phyloP scores from a whole-genome alignment of 2,329 filamentous ascomycete species.

The Magnaporthiopsis incrustans region DNA sequence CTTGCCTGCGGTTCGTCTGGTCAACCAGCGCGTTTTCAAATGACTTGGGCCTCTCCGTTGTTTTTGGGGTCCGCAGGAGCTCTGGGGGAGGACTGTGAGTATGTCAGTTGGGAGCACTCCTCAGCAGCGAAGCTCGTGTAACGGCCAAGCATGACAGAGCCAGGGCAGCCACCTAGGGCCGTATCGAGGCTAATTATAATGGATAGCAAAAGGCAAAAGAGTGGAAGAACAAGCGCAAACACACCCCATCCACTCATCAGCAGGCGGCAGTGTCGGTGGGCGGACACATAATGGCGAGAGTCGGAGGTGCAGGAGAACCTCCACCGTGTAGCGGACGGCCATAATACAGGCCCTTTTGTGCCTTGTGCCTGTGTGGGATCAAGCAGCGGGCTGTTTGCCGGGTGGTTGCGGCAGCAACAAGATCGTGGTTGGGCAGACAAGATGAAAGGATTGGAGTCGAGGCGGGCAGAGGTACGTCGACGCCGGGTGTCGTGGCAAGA shows the following conservation, averaged over 20 bases:
- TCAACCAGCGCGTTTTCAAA: conserved; percentile 38
- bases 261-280: conserved; percentile 69
- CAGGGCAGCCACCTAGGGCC: neutral
- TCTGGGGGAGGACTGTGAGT: conserved; percentile 34
- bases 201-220: neutral
- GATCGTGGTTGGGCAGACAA: neutral
- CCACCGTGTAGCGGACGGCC: conserved; percentile 63
- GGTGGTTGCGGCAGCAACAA: neutral
- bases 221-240: conserved; percentile 18
- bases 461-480: neutral
- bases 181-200: neutral
- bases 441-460: neutral
- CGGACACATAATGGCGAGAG: conserved; percentile 77
- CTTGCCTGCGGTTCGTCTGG: conserved; percentile 42
- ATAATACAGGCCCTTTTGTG: conserved; percentile 23
- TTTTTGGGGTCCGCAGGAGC: conserved; percentile 32
- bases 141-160: neutral
- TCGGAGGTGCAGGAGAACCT: conserved; percentile 67
- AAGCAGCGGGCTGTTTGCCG: neutral
- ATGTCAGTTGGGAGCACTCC: neutral
- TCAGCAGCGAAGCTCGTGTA: neutral
- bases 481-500: neutral
- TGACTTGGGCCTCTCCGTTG: conserved; percentile 37
- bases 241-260: conserved; percentile 96
- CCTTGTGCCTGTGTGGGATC: neutral